These are phyloP conservation scores for Ulota crispa DNA, from an alignment of 225 moss, liverwort and hornwort species.

Conservation along the genomic window DNA sequence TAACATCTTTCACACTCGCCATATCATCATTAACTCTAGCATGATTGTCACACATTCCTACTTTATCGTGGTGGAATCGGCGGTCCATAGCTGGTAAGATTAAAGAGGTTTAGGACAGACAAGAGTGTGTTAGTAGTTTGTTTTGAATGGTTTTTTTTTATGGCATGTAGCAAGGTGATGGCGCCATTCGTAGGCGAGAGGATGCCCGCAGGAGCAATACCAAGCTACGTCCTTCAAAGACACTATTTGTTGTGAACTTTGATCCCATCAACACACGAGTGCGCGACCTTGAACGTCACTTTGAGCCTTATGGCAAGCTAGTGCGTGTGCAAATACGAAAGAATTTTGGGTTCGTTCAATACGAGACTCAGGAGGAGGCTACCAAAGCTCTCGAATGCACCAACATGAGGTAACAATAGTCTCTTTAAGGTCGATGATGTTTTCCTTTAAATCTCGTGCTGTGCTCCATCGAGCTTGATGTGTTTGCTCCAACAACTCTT, in stretches of 20 bases:
- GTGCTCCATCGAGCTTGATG: background rate
- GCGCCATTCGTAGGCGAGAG: constrained; percentile 95
- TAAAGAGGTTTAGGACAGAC: background rate
- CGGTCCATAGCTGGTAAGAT: background rate
- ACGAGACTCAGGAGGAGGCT: constrained; percentile 96
- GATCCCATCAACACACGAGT: constrained; percentile 97
- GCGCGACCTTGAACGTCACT: constrained; percentile 92
- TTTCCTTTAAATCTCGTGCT: background rate
- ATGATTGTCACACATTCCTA: background rate
- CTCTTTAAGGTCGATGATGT: background rate
- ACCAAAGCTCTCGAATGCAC: constrained; percentile 96
- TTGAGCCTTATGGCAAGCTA: constrained; percentile 95
- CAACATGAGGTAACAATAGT: constrained; percentile 80
- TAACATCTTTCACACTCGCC: background rate
- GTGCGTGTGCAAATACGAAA: constrained; percentile 96
- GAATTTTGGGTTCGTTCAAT: constrained; percentile 98
- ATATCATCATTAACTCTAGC: background rate
- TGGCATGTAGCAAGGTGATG: constrained; percentile 86
- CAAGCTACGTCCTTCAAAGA: constrained; percentile 93
- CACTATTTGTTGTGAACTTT: constrained; percentile 96
- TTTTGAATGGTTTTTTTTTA: background rate
- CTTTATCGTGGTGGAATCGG: background rate
- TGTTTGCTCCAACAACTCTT: background rate
- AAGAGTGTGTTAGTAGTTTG: background rate
- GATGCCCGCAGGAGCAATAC: constrained; percentile 96